Percentiles rank a stretch among this genome's conserved stretches.
phyloP scores from a whole-genome alignment of 1,284 basidiomycete species.

The Sanguinoderma infundibulare region DNA sequence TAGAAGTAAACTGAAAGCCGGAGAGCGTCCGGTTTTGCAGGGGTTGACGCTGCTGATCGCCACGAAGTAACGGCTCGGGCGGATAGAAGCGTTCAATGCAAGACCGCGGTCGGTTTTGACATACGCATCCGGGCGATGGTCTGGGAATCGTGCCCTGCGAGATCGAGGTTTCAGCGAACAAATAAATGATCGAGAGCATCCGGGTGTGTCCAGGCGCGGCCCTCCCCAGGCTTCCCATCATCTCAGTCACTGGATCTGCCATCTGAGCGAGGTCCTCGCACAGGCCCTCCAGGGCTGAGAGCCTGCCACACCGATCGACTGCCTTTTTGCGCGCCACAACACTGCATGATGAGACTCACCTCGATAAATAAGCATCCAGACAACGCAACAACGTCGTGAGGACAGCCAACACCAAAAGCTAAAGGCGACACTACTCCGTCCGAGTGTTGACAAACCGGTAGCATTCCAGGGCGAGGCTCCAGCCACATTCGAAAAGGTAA shows the following conservation, averaged over 20 bases:
- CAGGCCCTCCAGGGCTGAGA: too few relatives aligned
- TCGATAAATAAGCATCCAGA: background rate
- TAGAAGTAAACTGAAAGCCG: background rate
- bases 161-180: background rate
- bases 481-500: background rate
- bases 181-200: background rate
- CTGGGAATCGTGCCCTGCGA: background rate
- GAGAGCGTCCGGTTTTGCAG: background rate
- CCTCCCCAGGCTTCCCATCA: background rate
- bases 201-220: background rate
- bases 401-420: background rate
- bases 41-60: background rate
- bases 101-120: background rate
- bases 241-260: background rate
- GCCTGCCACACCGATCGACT: background rate
- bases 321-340: background rate
- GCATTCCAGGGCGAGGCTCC: background rate
- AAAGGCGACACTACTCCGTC: too few relatives aligned
- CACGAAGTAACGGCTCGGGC: background rate
- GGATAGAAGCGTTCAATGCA: background rate
- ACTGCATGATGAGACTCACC: background rate
- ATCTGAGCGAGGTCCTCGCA: too few relatives aligned
- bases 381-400: background rate
- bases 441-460: background rate
- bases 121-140: background rate